Evolutionary conservation across 2,329 filamentous ascomycete species (phyloP).

Genomic region (Coniochaeta sp.): DNA sequence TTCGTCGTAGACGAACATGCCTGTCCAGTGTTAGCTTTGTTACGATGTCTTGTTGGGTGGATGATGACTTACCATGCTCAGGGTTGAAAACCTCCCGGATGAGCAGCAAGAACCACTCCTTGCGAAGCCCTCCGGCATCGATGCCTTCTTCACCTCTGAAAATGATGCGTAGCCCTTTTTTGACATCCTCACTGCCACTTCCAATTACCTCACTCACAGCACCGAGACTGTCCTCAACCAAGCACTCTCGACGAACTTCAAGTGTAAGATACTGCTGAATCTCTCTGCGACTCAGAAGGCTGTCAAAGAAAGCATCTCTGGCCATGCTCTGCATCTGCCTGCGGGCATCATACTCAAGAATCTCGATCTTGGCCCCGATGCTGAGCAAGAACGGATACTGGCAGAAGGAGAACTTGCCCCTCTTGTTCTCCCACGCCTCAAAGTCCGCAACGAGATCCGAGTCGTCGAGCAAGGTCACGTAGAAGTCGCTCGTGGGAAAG

Average conservation of each 20-base stretch:
- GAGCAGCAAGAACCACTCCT: conserved; percentile 90
- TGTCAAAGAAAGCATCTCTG: conserved; percentile 84
- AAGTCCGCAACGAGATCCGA: conserved; percentile 82
- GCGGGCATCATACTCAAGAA: conserved; percentile 79
- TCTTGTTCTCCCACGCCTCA: conserved; percentile 74
- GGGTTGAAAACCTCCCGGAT: conserved; percentile 88
- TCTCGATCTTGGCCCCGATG: conserved; percentile 86
- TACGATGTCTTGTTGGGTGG: not conserved
- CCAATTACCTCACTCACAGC: conserved; percentile 81
- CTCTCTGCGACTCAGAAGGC: conserved; percentile 67
- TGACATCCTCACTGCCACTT: conserved; percentile 74
- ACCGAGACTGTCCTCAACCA: conserved; percentile 82
- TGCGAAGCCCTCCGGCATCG: conserved; percentile 81
- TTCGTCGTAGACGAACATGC: conserved; percentile 88
- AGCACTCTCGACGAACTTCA: conserved; percentile 72
- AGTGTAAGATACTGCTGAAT: conserved; percentile 74
- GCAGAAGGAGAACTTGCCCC: conserved; percentile 76
- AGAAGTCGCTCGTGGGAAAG: conserved; percentile 77
- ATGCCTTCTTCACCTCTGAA: conserved; percentile 87
- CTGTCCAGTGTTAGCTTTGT: conserved; percentile 32
- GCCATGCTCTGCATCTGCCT: conserved; percentile 87
- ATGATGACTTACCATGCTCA: conserved; percentile 61
- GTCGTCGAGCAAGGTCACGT: conserved; percentile 79
- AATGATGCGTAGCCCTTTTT: conserved; percentile 79
- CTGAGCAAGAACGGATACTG: conserved; percentile 90